Conservation (phyloP, 208 protist species). For the Angomonas ambiguus region DNA sequence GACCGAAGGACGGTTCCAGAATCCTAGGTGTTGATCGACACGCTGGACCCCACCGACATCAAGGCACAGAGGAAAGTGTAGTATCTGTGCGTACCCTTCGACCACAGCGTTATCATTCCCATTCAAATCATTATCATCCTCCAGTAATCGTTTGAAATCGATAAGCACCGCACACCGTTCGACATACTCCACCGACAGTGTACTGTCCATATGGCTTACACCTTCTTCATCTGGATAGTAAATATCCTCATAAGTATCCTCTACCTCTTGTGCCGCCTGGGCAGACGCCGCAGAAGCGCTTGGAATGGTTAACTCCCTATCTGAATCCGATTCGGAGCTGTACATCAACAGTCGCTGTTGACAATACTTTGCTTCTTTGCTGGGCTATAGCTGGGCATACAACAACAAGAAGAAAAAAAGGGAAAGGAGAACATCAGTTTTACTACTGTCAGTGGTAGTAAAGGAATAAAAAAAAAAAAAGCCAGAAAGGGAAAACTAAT, state of each 20-base stretch:
- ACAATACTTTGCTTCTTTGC: too few relatives aligned
- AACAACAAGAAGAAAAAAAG: too few relatives aligned
- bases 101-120: slow-evolving; percentile 18
- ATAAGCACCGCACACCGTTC: slow-evolving; percentile 35
- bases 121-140: background rate
- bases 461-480: slow-evolving; percentile 6
- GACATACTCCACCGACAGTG: slow-evolving; percentile 16
- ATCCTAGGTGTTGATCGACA: background rate
- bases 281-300: background rate
- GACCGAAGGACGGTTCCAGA: background rate
- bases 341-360: too few relatives aligned
- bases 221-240: background rate
- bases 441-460: background rate
- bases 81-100: slow-evolving; percentile 18
- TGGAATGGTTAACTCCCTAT: too few relatives aligned
- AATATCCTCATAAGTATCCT: background rate
- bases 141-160: slow-evolving; percentile 21
- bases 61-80: slow-evolving; percentile 19
- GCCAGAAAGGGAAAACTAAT: slow-evolving; percentile 9
- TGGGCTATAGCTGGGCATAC: too few relatives aligned
- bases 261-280: background rate
- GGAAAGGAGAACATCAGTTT: too few relatives aligned
- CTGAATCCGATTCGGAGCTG: too few relatives aligned
- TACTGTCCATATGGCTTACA: slow-evolving; percentile 3
- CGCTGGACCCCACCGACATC: background rate